Percentiles rank a stretch among this genome's conserved stretches.
Conservation (phyloP, 2,329 filamentous ascomycete species). For the Phialophora expanda region DNA sequence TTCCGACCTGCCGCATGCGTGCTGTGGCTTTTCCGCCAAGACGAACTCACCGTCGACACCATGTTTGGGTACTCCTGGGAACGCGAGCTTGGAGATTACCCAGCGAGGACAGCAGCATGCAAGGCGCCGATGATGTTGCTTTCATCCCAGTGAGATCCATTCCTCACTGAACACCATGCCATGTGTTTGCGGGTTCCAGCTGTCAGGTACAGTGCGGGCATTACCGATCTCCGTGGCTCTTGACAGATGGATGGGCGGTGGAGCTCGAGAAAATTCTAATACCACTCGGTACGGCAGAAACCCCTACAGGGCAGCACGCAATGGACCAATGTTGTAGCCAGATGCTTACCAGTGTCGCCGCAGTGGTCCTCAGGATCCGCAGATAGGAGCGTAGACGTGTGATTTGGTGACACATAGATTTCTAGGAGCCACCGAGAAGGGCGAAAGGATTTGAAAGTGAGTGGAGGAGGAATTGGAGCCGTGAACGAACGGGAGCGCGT, state of each 20-base stretch:
- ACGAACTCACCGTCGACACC: background rate
- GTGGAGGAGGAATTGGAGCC: background rate
- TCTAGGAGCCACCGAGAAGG: background rate
- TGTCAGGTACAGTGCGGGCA: background rate
- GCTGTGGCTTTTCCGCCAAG: constrained; percentile 1
- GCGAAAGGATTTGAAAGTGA: background rate
- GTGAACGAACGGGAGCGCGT: background rate
- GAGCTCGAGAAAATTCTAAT: constrained; percentile 7
- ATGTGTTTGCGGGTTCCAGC: background rate
- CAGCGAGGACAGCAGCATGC: background rate
- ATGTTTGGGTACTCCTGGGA: background rate
- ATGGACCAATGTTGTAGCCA: background rate
- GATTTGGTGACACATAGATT: constrained; percentile 7
- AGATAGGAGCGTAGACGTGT: background rate
- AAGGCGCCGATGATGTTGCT: background rate
- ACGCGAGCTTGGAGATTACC: background rate
- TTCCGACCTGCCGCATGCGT: background rate
- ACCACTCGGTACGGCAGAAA: background rate
- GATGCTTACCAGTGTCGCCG: background rate
- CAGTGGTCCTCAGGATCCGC: background rate
- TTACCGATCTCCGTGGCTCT: background rate
- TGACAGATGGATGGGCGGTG: background rate
- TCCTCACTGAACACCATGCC: background rate
- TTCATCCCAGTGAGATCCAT: background rate
- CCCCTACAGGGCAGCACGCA: background rate